Base-by-base conservation (phyloP, 768 basidiomycete species). In the Imleria badia region DNA sequence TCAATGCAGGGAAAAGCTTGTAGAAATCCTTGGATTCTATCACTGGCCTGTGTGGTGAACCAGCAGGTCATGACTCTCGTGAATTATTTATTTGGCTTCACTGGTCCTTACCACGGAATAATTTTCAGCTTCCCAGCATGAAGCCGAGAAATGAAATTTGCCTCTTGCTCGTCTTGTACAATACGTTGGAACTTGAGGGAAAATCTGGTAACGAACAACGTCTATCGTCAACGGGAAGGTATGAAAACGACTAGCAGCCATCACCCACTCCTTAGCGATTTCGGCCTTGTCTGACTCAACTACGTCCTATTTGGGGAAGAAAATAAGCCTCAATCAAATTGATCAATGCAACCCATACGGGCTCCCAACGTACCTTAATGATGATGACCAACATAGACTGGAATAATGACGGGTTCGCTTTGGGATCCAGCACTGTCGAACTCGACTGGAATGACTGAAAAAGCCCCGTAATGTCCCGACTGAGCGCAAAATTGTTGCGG, bases 21-120 rank as follows among this genome's bases (percentile, higher is more conserved):
- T 86, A 86, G 61, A 86, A 86, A 20, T 82, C 77, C 40, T 67
- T 75, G 0, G 84, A 84, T 59, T 83, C 81, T 30, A 86, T 85
- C 41, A 86, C 82, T 0, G 83, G 84, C 69, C 69, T 70, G 19
- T 17, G 2, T n/a, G 22, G 20, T 2, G 20, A 11, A 35, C 2
- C 22, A 34, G 8, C 11, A 8, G 20, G 13, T n/a, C 11, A 7
- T 29, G 5, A 53, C 17, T 3, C 2, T 17, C 31, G 5, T 5
- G 14, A 35, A 20, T 13, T 2, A 3, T 22, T 3, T 9, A 7
- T 22, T 3, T 9, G 5, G 5, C 22, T 23, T 40, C 5, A 26
- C 0, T 9, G 1, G 1, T 19, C 26, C 53, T 35, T 48, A 70
- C 85, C 85, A 86, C 5, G 84, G 85, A 13, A 85, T 75, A 14